Conservation (phyloP, 2,329 filamentous ascomycete genomes). For the Delphinella strobiligena region DNA sequence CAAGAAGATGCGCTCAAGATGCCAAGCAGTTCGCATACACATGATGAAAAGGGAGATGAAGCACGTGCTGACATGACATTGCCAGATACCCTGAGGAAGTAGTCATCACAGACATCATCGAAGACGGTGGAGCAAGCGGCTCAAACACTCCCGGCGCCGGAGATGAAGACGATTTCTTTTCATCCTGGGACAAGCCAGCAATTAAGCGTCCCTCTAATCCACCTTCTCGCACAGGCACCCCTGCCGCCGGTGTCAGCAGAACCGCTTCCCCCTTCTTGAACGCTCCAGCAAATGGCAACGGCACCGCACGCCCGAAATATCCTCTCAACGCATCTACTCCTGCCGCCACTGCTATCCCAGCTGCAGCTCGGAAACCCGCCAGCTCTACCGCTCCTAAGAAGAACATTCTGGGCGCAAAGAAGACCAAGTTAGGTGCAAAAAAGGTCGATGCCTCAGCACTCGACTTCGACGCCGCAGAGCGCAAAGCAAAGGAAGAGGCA, state of each 20-base stretch:
- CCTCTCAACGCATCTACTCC: conserved; percentile 52
- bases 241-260: conserved; percentile 49
- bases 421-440: conserved; percentile 46
- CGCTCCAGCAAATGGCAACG: conserved; percentile 51
- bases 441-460: conserved; percentile 66
- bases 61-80: conserved; percentile 21
- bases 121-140: conserved; percentile 49
- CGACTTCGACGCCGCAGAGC: conserved; percentile 95
- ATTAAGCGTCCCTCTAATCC: conserved; percentile 96
- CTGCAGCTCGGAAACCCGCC: conserved; percentile 66
- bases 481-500: conserved; percentile 92
- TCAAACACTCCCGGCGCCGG: conserved; percentile 70
- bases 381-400: conserved; percentile 54
- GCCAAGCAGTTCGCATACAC: conserved; percentile 58
- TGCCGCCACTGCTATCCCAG: conserved; percentile 62
- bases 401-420: conserved; percentile 58
- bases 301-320: conserved; percentile 61
- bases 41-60: neutral
- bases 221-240: conserved; percentile 77
- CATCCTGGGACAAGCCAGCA: conserved; percentile 94
- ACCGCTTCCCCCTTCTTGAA: conserved; percentile 86
- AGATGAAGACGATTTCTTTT: conserved; percentile 89
- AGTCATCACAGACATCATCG: conserved; percentile 61
- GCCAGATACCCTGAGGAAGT: conserved; percentile 73
- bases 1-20: conserved; percentile 71